A percentile compares a stretch with the other conserved stretches of the same genome.
Evolutionary conservation across 2,329 filamentous ascomycete species (phyloP).

Genomic region (Blumeriella jaapii): DNA sequence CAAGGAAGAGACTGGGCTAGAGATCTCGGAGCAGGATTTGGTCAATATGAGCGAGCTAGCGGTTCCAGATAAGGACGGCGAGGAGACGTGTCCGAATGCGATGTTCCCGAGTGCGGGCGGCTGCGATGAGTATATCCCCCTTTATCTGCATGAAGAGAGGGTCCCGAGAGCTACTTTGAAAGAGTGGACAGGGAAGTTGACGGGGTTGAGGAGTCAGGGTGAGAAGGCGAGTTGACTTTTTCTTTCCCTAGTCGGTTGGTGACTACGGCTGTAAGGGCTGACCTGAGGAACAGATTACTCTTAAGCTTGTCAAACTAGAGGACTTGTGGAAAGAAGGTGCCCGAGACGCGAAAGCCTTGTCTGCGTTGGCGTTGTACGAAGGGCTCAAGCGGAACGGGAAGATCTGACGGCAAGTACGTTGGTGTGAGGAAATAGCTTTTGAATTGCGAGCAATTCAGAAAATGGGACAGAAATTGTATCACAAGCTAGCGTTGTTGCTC

Average conservation of each 20-base stretch:
- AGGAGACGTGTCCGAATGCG: conserved; percentile 32
- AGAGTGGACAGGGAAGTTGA: conserved; percentile 46
- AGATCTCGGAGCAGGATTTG: conserved; percentile 39
- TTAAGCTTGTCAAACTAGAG: conserved; percentile 42
- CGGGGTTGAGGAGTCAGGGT: conserved; percentile 44
- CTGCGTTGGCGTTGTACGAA: conserved; percentile 47
- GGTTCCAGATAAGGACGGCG: conserved; percentile 34
- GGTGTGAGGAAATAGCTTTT: too few relatives aligned
- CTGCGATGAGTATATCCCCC: conserved; percentile 48
- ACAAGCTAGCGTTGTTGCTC: too few relatives aligned
- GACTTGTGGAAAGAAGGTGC: conserved; percentile 47
- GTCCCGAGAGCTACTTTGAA: conserved; percentile 38
- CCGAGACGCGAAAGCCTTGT: conserved; percentile 47
- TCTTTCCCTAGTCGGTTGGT: background rate
- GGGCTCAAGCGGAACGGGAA: conserved; percentile 33
- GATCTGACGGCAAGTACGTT: too few relatives aligned
- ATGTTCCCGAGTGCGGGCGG: conserved; percentile 48
- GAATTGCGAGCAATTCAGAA: too few relatives aligned
- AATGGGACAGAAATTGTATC: too few relatives aligned
- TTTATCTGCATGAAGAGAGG: conserved; percentile 44
- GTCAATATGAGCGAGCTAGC: conserved; percentile 42
- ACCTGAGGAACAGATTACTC: conserved; percentile 33
- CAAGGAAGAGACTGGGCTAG: conserved; percentile 45
- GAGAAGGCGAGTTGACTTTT: conserved; percentile 32
- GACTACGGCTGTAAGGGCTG: background rate